Evolutionary conservation across 2,329 filamentous ascomycete species (phyloP).

Genomic region (Trichoderma sp.): DNA sequence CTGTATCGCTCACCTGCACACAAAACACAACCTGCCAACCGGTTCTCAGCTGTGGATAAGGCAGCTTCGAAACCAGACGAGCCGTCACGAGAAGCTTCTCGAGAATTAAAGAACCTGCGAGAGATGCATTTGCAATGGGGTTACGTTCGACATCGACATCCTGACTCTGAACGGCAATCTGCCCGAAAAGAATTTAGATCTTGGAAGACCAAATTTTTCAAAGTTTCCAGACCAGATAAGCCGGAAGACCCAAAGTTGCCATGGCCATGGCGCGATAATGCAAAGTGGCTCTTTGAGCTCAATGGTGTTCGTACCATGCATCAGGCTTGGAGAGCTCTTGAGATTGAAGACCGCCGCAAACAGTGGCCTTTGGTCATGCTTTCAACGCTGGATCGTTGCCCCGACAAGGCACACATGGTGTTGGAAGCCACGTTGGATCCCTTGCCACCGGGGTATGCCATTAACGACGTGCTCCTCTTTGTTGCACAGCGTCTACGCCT

Average conservation of each 20-base stretch:
- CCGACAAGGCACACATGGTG: slow-evolving; percentile 36
- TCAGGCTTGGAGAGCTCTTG: slow-evolving; percentile 36
- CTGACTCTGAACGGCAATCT: slow-evolving; percentile 27
- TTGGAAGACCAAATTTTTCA: slow-evolving; percentile 34
- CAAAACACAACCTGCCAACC: neutral
- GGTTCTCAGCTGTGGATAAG: neutral
- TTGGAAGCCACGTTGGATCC: slow-evolving; percentile 42
- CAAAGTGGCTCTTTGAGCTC: slow-evolving; percentile 35
- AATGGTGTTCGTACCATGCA: slow-evolving; percentile 36
- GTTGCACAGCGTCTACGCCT: slow-evolving; percentile 31
- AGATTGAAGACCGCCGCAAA: slow-evolving; percentile 29
- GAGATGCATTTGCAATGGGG: slow-evolving; percentile 35
- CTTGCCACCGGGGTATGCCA: slow-evolving; percentile 40
- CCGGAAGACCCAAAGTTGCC: slow-evolving; percentile 22
- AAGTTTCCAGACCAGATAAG: slow-evolving; percentile 23
- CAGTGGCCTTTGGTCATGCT: slow-evolving; percentile 41
- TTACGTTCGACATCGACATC: slow-evolving; percentile 33
- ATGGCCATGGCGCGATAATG: slow-evolving; percentile 32
- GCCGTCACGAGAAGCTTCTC: neutral
- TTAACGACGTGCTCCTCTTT: slow-evolving; percentile 40
- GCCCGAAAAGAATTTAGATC: slow-evolving; percentile 30
- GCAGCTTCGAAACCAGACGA: neutral
- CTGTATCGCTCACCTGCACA: neutral
- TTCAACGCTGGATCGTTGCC: slow-evolving; percentile 37
- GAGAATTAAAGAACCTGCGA: slow-evolving; percentile 4